phyloP scores from a whole-genome alignment of 257 asterid species.

The Fraxinus quadrangulata region DNA sequence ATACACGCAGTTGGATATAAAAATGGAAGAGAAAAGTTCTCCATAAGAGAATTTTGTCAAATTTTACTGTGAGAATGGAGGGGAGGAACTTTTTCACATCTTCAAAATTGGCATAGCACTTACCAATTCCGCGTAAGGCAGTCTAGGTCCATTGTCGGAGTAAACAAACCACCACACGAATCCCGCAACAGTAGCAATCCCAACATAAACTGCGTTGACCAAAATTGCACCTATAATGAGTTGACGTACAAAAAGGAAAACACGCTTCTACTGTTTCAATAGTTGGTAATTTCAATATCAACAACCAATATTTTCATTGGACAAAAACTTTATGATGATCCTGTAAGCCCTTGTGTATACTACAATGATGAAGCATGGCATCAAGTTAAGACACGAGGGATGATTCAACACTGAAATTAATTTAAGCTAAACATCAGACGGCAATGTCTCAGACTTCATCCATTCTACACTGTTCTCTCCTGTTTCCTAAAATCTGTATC shows the following conservation, averaged over 20 bases:
- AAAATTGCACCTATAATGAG: conserved; percentile 26
- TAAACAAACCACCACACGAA: conserved; percentile 98
- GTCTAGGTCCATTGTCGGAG: conserved; percentile 83
- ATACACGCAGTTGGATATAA: conserved; percentile 1
- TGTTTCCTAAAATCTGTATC: neutral
- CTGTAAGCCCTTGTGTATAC: neutral
- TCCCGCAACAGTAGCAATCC: conserved; percentile 97
- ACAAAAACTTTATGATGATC: neutral
- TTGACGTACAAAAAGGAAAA: conserved; percentile 13
- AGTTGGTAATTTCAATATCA: conserved; percentile 12
- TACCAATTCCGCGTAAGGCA: conserved; percentile 81
- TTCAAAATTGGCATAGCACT: conserved; percentile 28
- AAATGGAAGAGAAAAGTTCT: conserved; percentile 19
- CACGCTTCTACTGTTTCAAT: neutral
- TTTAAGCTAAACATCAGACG: neutral
- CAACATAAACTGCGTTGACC: conserved; percentile 84
- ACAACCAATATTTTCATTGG: neutral
- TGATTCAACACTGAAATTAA: neutral
- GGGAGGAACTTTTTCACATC: conserved; percentile 1
- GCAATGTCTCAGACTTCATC: neutral
- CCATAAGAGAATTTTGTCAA: conserved; percentile 15
- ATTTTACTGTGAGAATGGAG: conserved; percentile 7
- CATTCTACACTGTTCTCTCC: neutral
- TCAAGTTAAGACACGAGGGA: neutral
- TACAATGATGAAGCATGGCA: neutral